A percentile compares a stretch with the other conserved stretches of the same genome.
Evolutionary conservation across 1,284 basidiomycete genomes (phyloP).

Genomic region (Megacollybia platyphylla): DNA sequence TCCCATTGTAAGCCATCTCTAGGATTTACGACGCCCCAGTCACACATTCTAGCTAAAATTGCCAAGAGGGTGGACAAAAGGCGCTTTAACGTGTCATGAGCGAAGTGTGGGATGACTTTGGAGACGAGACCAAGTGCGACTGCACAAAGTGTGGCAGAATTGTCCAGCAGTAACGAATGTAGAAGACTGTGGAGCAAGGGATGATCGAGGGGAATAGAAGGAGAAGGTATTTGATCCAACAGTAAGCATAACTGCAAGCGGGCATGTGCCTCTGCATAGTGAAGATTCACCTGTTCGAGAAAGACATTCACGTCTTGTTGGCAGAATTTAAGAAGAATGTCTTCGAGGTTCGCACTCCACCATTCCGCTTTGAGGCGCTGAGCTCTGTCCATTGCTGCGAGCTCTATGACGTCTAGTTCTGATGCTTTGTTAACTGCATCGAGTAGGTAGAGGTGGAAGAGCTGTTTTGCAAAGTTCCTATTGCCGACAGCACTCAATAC

Average conservation of each 20-base stretch:
- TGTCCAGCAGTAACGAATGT: constrained; percentile 55
- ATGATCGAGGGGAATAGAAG: constrained; percentile 44
- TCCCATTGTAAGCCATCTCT: constrained; percentile 35
- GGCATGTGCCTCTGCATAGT: constrained; percentile 42
- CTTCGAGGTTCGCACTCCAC: constrained; percentile 71
- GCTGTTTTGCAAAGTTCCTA: constrained; percentile 46
- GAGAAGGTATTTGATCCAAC: constrained; percentile 42
- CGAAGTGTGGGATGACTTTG: constrained; percentile 63
- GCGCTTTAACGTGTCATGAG: constrained; percentile 47
- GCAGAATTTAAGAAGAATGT: constrained; percentile 54
- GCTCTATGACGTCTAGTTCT: constrained; percentile 59
- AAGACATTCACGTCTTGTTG: constrained; percentile 52
- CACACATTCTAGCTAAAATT: constrained; percentile 54
- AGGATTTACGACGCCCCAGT: constrained; percentile 47
- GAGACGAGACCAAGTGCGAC: constrained; percentile 49
- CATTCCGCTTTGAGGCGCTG: constrained; percentile 43
- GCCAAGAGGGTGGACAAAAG: constrained; percentile 51
- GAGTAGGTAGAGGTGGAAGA: constrained; percentile 63
- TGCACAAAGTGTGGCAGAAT: constrained; percentile 55
- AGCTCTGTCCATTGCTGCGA: constrained; percentile 47
- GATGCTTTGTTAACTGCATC: constrained; percentile 66
- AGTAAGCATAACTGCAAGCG: constrained; percentile 60
- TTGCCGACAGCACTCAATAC: constrained; percentile 48
- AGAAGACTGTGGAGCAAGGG: constrained; percentile 49
- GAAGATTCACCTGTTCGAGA: constrained; percentile 46